Percentiles rank a stretch among this genome's conserved stretches.
Conservation (phyloP, 257 asterid genomes). For the Echites panduratus region DNA sequence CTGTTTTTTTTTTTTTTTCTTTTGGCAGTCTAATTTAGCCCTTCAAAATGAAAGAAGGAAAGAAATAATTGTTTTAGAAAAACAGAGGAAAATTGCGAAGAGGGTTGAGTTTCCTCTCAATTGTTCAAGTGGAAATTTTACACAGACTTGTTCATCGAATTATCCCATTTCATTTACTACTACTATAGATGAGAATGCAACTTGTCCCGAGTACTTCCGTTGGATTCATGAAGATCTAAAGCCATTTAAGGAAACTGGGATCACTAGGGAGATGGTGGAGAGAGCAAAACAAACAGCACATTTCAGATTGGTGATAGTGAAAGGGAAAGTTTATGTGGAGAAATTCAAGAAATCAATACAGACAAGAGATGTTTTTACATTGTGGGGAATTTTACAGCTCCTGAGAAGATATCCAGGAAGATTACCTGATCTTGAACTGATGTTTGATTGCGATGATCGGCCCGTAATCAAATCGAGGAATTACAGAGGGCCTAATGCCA, state of each 20-base stretch:
- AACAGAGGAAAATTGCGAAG: constrained; percentile 1
- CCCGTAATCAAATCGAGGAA: constrained; percentile 41
- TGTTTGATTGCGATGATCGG: constrained; percentile 75
- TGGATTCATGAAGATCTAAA: constrained; percentile 68
- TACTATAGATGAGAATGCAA: background rate
- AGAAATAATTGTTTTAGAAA: background rate
- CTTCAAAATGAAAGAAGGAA: background rate
- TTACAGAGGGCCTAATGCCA: constrained; percentile 21
- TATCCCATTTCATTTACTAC: constrained; percentile 35
- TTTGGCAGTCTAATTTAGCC: background rate
- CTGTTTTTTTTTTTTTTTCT: too few relatives aligned
- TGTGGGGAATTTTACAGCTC: constrained; percentile 81
- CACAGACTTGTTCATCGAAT: constrained; percentile 51
- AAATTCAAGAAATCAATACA: constrained; percentile 43
- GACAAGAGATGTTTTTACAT: constrained; percentile 53
- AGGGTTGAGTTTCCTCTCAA: constrained; percentile 38
- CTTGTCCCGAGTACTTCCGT: constrained; percentile 69
- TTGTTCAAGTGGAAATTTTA: constrained; percentile 33
- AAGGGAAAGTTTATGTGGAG: constrained; percentile 62
- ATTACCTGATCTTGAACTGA: constrained; percentile 67
- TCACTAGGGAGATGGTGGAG: constrained; percentile 50
- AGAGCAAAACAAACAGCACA: constrained; percentile 50
- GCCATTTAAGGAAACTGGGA: constrained; percentile 66
- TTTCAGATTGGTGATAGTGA: constrained; percentile 52
- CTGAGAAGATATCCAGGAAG: constrained; percentile 63